Evolutionary conservation across 306 rosid genomes (phyloP), one percentile per base, ranked within the genome.

Genomic region (Canavalia gladiata): DNA sequence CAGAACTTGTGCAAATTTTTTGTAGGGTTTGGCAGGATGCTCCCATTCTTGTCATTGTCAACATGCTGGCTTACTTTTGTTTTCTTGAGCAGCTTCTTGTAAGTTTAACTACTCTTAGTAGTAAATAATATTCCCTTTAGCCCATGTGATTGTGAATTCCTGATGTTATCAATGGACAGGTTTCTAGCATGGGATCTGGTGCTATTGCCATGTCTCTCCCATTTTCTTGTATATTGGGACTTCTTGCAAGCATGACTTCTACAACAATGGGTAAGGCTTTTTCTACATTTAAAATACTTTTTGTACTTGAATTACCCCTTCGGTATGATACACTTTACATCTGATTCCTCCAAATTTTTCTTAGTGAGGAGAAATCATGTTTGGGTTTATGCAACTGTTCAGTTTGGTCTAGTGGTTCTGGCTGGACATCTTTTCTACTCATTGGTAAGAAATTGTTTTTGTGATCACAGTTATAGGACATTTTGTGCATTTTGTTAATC

Each of bases 181-280:
- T 88, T 78, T 82, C 87, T 57, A 81, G 43, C 55, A 74, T 89
- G 97, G 91, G 98, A 84, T 87, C 94, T 0, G 80, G 90, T 47
- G 94, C 95, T 18, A 74, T 92, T 74, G 94, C 97, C 18, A 79
- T 92, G 58, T 89, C 97, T 42, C 95, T 94, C 62, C 97, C 95
- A 18, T 94, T 89, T 86, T 90, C 98, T 65, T 91, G 95, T 84
- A 82, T 94, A 66, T 75, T 92, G 81, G 95, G 98, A 54, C 97
- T 89, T 83, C 86, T 92, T 82, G 92, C 95, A 81, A 90, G 95
- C 81, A 87, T 94, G 91, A 81, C 98, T 35, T 79, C 98, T 56
- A 84, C 90, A 49, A 89, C 97, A 69, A 94, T 92, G 94, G 97
- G 98, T 92, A 79, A 28, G 84, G 30, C 49, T 73, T 81, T 45